Evolutionary conservation across 768 basidiomycete genomes (phyloP), one percentile per base, ranked within the genome.

Genomic region (Boletellus ananiceps): DNA sequence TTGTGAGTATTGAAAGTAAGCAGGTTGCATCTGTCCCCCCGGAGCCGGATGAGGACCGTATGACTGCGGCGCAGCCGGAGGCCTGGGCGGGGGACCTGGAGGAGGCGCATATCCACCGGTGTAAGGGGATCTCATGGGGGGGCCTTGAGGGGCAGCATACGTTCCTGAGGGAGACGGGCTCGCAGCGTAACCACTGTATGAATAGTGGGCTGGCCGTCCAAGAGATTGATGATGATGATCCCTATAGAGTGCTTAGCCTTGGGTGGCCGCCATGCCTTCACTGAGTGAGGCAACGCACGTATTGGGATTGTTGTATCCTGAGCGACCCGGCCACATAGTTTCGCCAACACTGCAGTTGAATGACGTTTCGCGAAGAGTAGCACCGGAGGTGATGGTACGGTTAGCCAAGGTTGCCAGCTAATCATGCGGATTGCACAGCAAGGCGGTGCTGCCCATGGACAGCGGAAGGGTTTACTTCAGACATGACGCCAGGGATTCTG

Each of bases 1-100:
- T 58, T 91, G 89, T 2, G 91, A 93, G 60, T 91, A 93, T 58
- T 88, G 84, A 73, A 91, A 93, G 66, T 68, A 88, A 2, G 80
- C 77, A 55, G 86, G 81, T 33, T 74, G 71, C 44, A 68, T 65
- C 31, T 72, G 71, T 37, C 76, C 71, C 16, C 76, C 69, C 2
- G 69, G 49, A 18, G 67, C 73, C 51, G 81, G 72, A 67, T 81
- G 80, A 9, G 82, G 79, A 2, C 84, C 82, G 55, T 84, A 88
- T 51, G 74, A 63, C 58, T 90, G 88, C 25, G 76, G 68, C 37
- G 77, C 71, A 4, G 70, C 57, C 2, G 84, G 83, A 13, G 84
- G 83, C 60, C 65, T 71, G 8, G 71, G 74, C 40, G 82, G 80
- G 31, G 76, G 72, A 4, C 60, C 63, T 21, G 46, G 51, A 35